Conservation (phyloP, 441 rosid genomes). For the Populus trichocarpa region DNA sequence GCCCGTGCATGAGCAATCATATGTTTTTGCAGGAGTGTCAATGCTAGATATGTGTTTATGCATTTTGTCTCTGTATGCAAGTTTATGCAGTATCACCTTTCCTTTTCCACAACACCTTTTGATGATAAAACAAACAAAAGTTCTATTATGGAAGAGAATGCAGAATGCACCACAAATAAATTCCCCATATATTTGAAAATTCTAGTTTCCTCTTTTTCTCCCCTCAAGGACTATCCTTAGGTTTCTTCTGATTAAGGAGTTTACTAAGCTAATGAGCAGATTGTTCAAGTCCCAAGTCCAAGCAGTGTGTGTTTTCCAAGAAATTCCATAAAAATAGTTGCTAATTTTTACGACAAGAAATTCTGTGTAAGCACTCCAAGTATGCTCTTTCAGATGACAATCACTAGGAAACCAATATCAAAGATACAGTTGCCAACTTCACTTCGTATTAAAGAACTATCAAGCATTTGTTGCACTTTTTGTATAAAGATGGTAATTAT, state of each 20-base stretch:
- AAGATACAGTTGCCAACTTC: background rate
- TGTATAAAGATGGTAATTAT: background rate
- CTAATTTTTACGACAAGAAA: background rate
- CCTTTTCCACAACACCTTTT: background rate
- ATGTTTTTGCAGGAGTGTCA: background rate
- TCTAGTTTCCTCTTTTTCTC: background rate
- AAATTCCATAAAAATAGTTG: background rate
- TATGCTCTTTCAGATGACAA: background rate
- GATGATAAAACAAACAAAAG: background rate
- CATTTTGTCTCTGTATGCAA: background rate
- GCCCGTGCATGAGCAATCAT: no score
- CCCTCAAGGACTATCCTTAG: background rate
- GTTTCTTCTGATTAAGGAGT: background rate
- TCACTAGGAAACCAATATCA: background rate
- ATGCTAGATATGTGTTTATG: background rate
- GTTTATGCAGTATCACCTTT: background rate
- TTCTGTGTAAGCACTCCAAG: background rate
- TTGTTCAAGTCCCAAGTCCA: background rate
- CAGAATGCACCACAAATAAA: background rate
- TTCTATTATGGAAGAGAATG: no score
- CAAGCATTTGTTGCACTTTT: background rate
- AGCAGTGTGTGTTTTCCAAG: background rate
- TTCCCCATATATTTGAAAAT: background rate
- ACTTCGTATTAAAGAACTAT: background rate
- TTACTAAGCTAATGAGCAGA: background rate